phyloP scores from a whole-genome alignment of 176 grass and related monocot genomes.

The Dactylis glomerata region DNA sequence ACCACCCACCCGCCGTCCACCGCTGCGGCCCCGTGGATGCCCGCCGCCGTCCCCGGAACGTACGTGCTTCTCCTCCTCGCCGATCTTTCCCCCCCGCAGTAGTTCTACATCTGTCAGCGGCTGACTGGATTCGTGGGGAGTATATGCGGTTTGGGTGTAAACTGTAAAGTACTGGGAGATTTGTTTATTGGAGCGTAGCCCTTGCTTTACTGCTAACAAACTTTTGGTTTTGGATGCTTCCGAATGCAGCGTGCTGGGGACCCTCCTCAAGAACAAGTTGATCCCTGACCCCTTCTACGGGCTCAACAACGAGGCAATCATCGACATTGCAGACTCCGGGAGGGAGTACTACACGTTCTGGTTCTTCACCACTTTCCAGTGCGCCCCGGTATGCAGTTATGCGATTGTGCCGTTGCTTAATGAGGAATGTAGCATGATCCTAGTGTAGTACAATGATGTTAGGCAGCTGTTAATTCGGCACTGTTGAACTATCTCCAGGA shows the following conservation, averaged over 20 bases:
- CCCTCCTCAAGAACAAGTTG: constrained; percentile 77
- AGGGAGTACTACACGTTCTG: constrained; percentile 96
- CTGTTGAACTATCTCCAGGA: not conserved
- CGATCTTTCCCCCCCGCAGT: not conserved
- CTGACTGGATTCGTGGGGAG: not conserved
- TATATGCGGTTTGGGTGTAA: not conserved
- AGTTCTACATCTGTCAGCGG: not conserved
- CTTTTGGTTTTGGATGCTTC: constrained; percentile 28
- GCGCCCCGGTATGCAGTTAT: constrained; percentile 45
- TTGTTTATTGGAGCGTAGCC: not conserved
- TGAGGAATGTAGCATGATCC: not conserved
- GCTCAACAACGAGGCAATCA: constrained; percentile 87
- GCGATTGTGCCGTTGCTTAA: not conserved
- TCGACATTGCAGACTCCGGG: constrained; percentile 89
- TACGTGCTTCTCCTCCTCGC: constrained; percentile 28
- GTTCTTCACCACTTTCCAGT: constrained; percentile 91
- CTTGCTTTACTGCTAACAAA: not conserved
- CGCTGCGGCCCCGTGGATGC: constrained; percentile 66
- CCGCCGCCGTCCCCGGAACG: constrained; percentile 84
- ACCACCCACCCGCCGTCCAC: constrained; percentile 66
- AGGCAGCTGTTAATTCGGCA: not conserved
- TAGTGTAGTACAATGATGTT: not conserved
- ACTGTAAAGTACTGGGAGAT: not conserved
- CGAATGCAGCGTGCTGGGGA: constrained; percentile 71
- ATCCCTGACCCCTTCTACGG: constrained; percentile 97